phyloP scores from a whole-genome alignment of 192 early-diverging fungal genomes.

The Entomortierella lignicola region DNA sequence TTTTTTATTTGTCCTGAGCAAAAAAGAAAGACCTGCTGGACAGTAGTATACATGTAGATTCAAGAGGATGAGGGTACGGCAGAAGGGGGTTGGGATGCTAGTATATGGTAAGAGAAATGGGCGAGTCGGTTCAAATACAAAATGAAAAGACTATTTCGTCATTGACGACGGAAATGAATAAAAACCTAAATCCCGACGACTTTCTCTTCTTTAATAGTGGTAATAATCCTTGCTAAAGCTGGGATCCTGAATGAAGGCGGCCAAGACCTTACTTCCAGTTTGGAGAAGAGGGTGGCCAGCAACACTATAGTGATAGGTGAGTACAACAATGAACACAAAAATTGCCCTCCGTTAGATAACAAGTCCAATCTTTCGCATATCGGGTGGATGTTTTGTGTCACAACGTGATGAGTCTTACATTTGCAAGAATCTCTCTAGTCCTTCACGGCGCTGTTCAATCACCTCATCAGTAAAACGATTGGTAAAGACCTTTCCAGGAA shows the following conservation, averaged over 20 bases:
- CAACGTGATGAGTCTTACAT: slow-evolving; percentile 71
- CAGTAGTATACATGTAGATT: slow-evolving; percentile 13
- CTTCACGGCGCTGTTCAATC: slow-evolving; percentile 90
- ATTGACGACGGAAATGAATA: neutral
- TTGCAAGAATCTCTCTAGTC: slow-evolving; percentile 95
- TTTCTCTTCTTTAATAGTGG: slow-evolving; percentile 56
- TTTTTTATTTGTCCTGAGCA: neutral
- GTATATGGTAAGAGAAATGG: neutral
- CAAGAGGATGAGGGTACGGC: neutral
- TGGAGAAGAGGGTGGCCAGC: slow-evolving; percentile 97
- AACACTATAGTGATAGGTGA: slow-evolving; percentile 69
- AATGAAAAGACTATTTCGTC: neutral
- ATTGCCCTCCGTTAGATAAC: neutral
- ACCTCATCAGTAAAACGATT: slow-evolving; percentile 96
- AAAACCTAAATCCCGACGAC: neutral
- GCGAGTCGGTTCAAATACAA: neutral
- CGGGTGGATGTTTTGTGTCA: neutral
- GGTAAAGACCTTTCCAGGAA: slow-evolving; percentile 97
- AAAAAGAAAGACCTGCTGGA: neutral
- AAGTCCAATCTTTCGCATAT: neutral
- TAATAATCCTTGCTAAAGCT: slow-evolving; percentile 86
- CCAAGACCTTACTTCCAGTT: slow-evolving; percentile 94
- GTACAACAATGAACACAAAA: slow-evolving; percentile 17
- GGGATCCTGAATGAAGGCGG: slow-evolving; percentile 95
- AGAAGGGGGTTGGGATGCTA: neutral